phyloP scores from a whole-genome alignment of 2,329 filamentous ascomycete genomes.

The Hypoxylon sp. region DNA sequence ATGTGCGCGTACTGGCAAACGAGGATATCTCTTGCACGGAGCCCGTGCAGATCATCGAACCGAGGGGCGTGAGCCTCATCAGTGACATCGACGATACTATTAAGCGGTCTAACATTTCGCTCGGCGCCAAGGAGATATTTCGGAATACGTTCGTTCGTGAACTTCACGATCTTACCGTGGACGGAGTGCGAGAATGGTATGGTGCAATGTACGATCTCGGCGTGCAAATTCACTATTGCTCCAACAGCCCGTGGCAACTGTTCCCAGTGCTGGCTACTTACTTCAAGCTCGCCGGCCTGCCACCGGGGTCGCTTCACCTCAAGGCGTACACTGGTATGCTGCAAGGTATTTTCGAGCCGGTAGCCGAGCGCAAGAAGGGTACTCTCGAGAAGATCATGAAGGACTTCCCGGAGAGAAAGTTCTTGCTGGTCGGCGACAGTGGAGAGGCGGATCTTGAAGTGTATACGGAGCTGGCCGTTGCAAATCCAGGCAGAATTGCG shows the following conservation, averaged over 20 bases:
- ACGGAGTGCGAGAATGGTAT: slow-evolving; percentile 94
- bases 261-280: slow-evolving; percentile 90
- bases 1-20: slow-evolving; percentile 87
- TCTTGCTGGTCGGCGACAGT: slow-evolving; percentile 93
- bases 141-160: slow-evolving; percentile 95
- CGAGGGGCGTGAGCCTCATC: slow-evolving; percentile 87
- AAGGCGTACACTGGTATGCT: slow-evolving; percentile 98
- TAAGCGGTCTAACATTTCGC: slow-evolving; percentile 91
- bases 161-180: slow-evolving; percentile 81
- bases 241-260: slow-evolving; percentile 99
- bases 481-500: slow-evolving; percentile 84
- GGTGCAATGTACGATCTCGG: slow-evolving; percentile 79
- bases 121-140: slow-evolving; percentile 92
- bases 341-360: slow-evolving; percentile 97
- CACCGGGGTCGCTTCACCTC: slow-evolving; percentile 89
- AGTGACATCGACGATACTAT: slow-evolving; percentile 98
- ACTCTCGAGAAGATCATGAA: slow-evolving; percentile 85
- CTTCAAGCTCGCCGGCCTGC: slow-evolving; percentile 83
- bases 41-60: slow-evolving; percentile 80
- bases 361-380: slow-evolving; percentile 92
- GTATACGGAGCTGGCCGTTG: slow-evolving; percentile 90
- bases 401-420: slow-evolving; percentile 90
- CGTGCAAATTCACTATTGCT: slow-evolving; percentile 94
- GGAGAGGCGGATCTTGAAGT: slow-evolving; percentile 97
- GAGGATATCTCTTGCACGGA: slow-evolving; percentile 86